Evolutionary conservation across 2,329 filamentous ascomycete species (phyloP).

Genomic region (Botrytis paeoniae): DNA sequence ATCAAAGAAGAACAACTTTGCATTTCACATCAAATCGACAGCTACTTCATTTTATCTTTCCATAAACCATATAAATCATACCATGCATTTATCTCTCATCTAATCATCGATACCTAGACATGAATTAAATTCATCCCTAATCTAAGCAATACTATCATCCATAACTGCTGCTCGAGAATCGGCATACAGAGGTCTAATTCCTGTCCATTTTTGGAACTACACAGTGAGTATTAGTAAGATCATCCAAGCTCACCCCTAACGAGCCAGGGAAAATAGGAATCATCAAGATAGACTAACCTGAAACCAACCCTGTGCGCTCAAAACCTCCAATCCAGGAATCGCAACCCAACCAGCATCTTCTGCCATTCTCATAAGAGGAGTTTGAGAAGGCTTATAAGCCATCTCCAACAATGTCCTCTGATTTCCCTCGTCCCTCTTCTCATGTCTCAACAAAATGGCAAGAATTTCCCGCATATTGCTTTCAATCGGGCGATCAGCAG

Average conservation of each 20-base stretch:
- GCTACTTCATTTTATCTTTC: neutral
- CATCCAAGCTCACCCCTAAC: constrained; percentile 26
- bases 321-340: constrained; percentile 82
- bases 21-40: neutral
- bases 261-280: neutral
- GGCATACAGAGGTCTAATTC: constrained; percentile 68
- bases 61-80: neutral
- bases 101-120: neutral
- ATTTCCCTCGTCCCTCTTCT: constrained; percentile 35
- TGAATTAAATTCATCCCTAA: neutral
- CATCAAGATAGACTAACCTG: constrained; percentile 57
- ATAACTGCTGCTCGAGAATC: constrained; percentile 63
- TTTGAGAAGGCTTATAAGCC: constrained; percentile 89
- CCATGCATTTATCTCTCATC: neutral
- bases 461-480: constrained; percentile 64
- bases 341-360: constrained; percentile 74
- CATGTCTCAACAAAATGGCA: constrained; percentile 47
- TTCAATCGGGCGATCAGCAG: constrained; percentile 83
- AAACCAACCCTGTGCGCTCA: constrained; percentile 85
- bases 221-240: neutral
- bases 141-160: constrained; percentile 22
- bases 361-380: constrained; percentile 81
- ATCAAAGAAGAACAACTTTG: neutral
- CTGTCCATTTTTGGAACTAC: constrained; percentile 81
- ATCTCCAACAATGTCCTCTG: constrained; percentile 77